A percentile compares a stretch with the other conserved stretches of the same genome.
Evolutionary conservation across 1,284 basidiomycete genomes (phyloP).

Genomic region (Tilletia indica): DNA sequence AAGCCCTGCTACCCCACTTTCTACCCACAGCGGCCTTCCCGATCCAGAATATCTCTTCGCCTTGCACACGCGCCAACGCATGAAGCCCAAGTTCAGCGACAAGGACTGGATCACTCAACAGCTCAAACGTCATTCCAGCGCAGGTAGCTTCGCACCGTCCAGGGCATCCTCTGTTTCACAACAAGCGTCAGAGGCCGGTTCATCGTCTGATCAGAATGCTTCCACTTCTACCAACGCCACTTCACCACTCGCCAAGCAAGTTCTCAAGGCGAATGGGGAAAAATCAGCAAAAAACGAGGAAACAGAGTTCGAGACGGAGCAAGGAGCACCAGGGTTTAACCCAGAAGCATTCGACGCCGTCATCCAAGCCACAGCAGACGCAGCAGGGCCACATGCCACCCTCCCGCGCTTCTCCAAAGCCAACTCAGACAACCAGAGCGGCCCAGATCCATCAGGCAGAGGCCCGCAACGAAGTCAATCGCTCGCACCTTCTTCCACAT

Average conservation of each 20-base stretch:
- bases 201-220: background rate
- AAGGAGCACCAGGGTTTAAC: no score
- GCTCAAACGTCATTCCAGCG: background rate
- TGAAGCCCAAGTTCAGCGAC: conserved; percentile 33
- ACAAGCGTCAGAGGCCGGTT: background rate
- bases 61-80: conserved; percentile 40
- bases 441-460: background rate
- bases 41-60: conserved; percentile 34
- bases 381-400: conserved; percentile 19
- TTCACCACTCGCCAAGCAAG: no score
- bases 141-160: background rate
- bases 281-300: no score
- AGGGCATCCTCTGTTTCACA: background rate
- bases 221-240: no score
- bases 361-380: conserved; percentile 7
- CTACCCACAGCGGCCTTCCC: background rate
- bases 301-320: no score
- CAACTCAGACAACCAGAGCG: background rate
- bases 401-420: conserved; percentile 10
- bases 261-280: no score
- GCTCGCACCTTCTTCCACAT: no score
- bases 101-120: conserved; percentile 1
- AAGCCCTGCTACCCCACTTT: background rate
- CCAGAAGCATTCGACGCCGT: conserved; percentile 3
- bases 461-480: no score